Percentiles rank a stretch among this genome's conserved stretches.
Evolutionary conservation across 2,329 filamentous ascomycete species (phyloP).

Genomic region (Calonectria hongkongensis): DNA sequence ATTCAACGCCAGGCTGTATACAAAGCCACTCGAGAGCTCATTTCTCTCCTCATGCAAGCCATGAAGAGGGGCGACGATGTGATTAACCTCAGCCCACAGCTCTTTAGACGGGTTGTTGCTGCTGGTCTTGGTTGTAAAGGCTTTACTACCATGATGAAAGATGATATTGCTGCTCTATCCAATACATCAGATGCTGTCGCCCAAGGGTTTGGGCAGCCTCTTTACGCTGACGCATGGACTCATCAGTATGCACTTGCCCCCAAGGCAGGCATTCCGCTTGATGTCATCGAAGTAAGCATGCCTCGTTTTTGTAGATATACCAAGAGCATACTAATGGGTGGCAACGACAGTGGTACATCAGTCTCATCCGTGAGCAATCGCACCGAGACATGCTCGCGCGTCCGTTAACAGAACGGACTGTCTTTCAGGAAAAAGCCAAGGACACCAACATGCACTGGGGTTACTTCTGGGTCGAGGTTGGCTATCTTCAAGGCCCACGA

Average conservation of each 20-base stretch:
- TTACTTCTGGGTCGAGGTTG: constrained; percentile 70
- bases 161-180: constrained; percentile 70
- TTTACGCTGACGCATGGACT: constrained; percentile 68
- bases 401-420: constrained; percentile 64
- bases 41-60: constrained; percentile 66
- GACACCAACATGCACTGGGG: constrained; percentile 70
- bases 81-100: constrained; percentile 69
- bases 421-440: constrained; percentile 58
- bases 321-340: constrained; percentile 39
- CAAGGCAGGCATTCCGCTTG: constrained; percentile 68
- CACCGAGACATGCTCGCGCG: constrained; percentile 62
- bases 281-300: constrained; percentile 73
- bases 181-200: constrained; percentile 60
- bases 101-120: constrained; percentile 71
- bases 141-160: constrained; percentile 77
- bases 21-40: constrained; percentile 68
- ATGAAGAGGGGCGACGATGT: constrained; percentile 63
- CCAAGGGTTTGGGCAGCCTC: constrained; percentile 68
- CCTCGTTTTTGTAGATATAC: neutral
- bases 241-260: constrained; percentile 71
- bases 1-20: constrained; percentile 73
- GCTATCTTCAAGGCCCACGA: constrained; percentile 61
- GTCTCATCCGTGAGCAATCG: constrained; percentile 72
- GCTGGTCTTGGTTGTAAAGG: constrained; percentile 75
- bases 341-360: constrained; percentile 72